Percentiles rank a stretch among this genome's conserved stretches.
phyloP scores from a whole-genome alignment of 1,284 basidiomycete genomes.

The Puccinia horiana region DNA sequence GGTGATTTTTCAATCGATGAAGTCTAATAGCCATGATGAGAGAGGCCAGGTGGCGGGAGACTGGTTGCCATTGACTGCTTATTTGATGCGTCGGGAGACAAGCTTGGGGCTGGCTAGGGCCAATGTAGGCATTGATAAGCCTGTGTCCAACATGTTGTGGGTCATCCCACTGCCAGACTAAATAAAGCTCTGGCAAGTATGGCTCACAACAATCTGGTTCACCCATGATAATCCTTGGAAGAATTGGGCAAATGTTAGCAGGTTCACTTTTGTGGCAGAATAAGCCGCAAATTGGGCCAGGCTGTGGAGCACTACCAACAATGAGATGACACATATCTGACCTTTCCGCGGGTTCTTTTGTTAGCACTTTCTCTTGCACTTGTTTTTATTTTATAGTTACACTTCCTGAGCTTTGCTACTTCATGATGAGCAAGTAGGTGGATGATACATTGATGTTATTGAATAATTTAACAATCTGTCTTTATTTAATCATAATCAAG shows the following conservation, averaged over 20 bases:
- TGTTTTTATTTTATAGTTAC: not conserved
- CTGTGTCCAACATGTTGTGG: constrained; percentile 25
- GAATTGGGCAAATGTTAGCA: constrained; percentile 37
- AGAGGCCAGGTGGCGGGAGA: constrained; percentile 40
- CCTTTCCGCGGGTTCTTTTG: not conserved
- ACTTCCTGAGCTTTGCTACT: constrained; percentile 45
- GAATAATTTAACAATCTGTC: constrained; percentile 44
- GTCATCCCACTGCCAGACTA: constrained; percentile 46
- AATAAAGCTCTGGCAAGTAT: constrained; percentile 42
- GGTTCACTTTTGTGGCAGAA: constrained; percentile 39
- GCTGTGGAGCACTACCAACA: constrained; percentile 23
- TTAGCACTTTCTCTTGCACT: not conserved
- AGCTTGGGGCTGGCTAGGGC: constrained; percentile 23
- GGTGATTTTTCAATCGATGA: constrained; percentile 33
- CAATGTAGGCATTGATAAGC: constrained; percentile 34
- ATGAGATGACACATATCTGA: constrained; percentile 47
- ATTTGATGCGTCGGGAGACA: constrained; percentile 30
- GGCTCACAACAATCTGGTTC: constrained; percentile 17
- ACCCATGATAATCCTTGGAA: constrained; percentile 17
- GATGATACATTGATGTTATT: constrained; percentile 33
- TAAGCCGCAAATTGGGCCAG: constrained; percentile 47
- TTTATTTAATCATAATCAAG: no score
- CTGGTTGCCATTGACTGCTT: constrained; percentile 22
- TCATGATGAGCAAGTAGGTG: constrained; percentile 45
- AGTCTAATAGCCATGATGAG: constrained; percentile 28